phyloP scores from a whole-genome alignment of 495 filamentous ascomycete genomes.

The Hyaloscypha bicolor region DNA sequence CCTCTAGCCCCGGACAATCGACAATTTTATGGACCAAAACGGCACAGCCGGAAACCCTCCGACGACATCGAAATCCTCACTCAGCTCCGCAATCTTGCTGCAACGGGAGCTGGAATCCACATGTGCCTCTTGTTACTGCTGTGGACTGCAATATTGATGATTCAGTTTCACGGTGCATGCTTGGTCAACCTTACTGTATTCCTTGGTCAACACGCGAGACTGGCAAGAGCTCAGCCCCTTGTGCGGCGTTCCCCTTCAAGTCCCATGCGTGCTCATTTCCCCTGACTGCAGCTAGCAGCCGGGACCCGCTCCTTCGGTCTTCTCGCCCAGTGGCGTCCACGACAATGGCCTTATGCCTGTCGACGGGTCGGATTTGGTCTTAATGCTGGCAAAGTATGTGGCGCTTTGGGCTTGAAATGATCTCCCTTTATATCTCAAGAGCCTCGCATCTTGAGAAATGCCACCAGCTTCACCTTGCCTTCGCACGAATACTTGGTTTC shows the following conservation, averaged over 20 bases:
- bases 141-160: background rate
- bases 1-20: background rate
- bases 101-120: background rate
- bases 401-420: constrained; percentile 5
- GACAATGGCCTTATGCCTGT: background rate
- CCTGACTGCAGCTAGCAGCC: background rate
- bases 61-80: background rate
- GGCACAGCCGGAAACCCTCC: background rate
- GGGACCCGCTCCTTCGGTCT: background rate
- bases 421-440: constrained; percentile 10
- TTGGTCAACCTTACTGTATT: background rate
- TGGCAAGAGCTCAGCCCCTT: background rate
- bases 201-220: background rate
- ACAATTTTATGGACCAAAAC: background rate
- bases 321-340: background rate
- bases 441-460: background rate
- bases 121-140: background rate
- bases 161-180: background rate
- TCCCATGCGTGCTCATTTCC: background rate
- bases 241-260: background rate
- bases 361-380: background rate
- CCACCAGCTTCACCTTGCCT: background rate
- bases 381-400: background rate
- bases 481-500: background rate
- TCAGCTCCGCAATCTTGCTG: background rate